Base-by-base conservation (phyloP, 768 basidiomycete genomes). In the Hortiboletus campestris region DNA sequence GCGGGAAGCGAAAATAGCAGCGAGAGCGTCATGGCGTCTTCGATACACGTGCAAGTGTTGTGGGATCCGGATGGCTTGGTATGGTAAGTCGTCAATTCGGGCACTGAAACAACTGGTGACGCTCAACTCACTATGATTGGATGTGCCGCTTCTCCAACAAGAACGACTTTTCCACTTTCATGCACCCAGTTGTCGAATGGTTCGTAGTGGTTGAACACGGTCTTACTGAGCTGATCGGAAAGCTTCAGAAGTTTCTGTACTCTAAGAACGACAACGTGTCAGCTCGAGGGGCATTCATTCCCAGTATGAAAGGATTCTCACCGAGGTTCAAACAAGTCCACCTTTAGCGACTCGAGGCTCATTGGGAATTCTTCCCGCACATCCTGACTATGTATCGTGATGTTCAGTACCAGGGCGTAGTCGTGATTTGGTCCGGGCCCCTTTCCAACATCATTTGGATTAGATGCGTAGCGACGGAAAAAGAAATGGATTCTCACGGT, bases 11-110 rank as follows among this genome's bases (percentile, higher is more conserved):
- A 75, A 63, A 87, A 85, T 11, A 86, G 75, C 29, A 72, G 74
- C 7, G 81, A 82, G 39, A 86, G 70, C 0, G 81, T 81, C 63
- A 82, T 79, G 0, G 84, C 84, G 60, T 86, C 85, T 66, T 87
- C 85, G 36, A 86, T 74, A 2, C 74, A 74, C 50, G 82, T 68
- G 3, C 76, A 72, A 0, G 76, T 68, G 29, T 76, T 76, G 56
- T 84, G 79, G 19, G 78, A 75, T 7, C 75, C 75, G 32, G 74
- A 75, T 11, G 84, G 83, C 84, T 85, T 41, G 28, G 4, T 13
- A 32, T 8, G 11, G n/a, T 22, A 19, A 10, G 38, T 17, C 17
- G 34, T 51, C 25, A 16, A 13, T 8, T 17, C 25, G 4, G 12
- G 22, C 6, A 34, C 39, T 17, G 38, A 22, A 38, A 28, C 2